Conservation (phyloP, 345 rosid genomes). For the Eutrema heterophyllum region DNA sequence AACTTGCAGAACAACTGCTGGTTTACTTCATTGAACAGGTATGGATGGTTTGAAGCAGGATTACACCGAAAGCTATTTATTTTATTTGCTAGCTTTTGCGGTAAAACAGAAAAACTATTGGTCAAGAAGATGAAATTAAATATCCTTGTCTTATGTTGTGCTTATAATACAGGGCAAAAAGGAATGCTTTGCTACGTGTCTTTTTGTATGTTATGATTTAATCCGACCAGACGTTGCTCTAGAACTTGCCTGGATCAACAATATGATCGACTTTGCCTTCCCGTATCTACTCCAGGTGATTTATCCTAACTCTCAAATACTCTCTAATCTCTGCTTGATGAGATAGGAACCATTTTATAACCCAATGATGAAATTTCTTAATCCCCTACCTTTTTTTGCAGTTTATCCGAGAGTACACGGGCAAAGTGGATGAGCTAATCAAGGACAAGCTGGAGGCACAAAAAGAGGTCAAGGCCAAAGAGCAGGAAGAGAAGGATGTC, state of each 20-base stretch:
- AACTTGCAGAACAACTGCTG: conserved; percentile 93
- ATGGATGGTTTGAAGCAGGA: not conserved
- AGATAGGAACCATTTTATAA: not conserved
- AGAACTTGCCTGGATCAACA: conserved; percentile 90
- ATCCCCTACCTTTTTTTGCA: conserved; percentile 9
- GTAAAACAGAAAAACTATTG: not conserved
- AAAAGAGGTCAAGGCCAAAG: conserved; percentile 59
- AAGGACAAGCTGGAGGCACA: conserved; percentile 74
- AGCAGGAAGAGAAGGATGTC: conserved; percentile 73
- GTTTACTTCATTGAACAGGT: conserved; percentile 97
- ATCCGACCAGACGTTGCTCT: conserved; percentile 77
- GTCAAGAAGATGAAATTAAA: not conserved
- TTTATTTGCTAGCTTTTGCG: not conserved
- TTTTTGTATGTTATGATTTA: conserved; percentile 90
- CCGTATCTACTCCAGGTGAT: conserved; percentile 78
- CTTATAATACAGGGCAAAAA: conserved; percentile 62
- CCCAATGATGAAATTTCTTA: not conserved
- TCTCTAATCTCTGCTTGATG: not conserved
- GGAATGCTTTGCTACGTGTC: conserved; percentile 92
- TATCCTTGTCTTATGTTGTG: not conserved
- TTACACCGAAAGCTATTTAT: not conserved
- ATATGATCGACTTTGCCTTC: conserved; percentile 82
- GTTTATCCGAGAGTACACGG: conserved; percentile 76
- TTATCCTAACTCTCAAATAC: not conserved
- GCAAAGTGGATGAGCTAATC: conserved; percentile 77